These are phyloP conservation scores for Cymbopogon citratus DNA, from an alignment of 176 grass and related monocot genomes.

Conservation along the genomic window DNA sequence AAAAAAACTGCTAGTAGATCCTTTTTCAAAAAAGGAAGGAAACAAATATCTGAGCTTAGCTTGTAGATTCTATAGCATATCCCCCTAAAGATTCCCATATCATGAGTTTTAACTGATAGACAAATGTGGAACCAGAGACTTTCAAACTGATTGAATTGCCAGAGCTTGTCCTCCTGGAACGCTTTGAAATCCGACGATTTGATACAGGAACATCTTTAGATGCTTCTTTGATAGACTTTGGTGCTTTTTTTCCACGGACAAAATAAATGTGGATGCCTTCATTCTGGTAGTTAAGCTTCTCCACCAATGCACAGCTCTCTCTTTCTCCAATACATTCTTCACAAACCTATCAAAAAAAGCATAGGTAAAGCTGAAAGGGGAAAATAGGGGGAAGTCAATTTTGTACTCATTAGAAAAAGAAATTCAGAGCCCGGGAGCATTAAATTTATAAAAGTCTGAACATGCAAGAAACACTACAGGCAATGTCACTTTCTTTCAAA, in stretches of 20 bases:
- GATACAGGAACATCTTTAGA: constrained; percentile 45
- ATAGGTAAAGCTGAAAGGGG: not conserved
- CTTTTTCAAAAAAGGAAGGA: not conserved
- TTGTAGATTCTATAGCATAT: constrained; percentile 31
- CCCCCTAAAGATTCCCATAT: constrained; percentile 99
- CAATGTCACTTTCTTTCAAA: too few relatives aligned
- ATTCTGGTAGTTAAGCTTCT: constrained; percentile 75
- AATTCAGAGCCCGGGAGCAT: not conserved
- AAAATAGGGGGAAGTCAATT: too few relatives aligned
- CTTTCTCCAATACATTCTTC: constrained; percentile 94
- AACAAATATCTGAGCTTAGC: not conserved
- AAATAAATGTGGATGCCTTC: constrained; percentile 75
- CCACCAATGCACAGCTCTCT: constrained; percentile 69
- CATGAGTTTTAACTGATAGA: constrained; percentile 99
- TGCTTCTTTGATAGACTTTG: constrained; percentile 85
- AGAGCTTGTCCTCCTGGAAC: constrained; percentile 67
- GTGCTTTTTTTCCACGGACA: constrained; percentile 87
- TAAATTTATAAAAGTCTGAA: not conserved
- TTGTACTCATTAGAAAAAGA: too few relatives aligned
- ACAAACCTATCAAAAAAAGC: constrained; percentile 58
- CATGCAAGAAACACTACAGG: not conserved
- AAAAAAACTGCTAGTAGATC: not conserved
- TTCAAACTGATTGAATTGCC: constrained; percentile 76
- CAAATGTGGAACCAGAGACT: constrained; percentile 77
- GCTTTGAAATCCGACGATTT: constrained; percentile 82